Evolutionary conservation across 164 flowering plant species (phyloP).

Genomic region (Paratinospora sagittata): DNA sequence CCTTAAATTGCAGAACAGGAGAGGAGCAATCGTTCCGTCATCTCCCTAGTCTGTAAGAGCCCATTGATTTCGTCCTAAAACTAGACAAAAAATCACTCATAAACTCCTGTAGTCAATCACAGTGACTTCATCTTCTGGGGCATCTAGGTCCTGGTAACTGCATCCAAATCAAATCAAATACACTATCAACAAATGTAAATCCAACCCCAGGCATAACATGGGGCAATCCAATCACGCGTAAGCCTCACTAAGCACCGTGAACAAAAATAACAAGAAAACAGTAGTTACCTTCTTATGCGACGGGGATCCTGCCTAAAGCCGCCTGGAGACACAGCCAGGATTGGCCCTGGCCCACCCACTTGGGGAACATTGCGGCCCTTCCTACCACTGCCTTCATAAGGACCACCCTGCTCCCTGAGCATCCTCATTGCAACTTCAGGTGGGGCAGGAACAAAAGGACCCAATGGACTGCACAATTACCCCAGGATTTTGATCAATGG

Average conservation of each 20-base stretch:
- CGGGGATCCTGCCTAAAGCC: conserved; percentile 90
- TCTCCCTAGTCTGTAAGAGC: not conserved
- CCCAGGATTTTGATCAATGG: not conserved
- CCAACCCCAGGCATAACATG: not conserved
- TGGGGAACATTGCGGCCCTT: conserved; percentile 56
- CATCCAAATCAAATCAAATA: conserved; percentile 17
- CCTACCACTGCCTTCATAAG: conserved; percentile 74
- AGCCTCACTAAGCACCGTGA: not conserved
- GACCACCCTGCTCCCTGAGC: conserved; percentile 87
- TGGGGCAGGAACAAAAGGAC: conserved; percentile 99
- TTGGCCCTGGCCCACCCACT: conserved; percentile 56
- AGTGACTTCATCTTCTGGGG: conserved; percentile 97
- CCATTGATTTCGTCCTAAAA: not conserved
- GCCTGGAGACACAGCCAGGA: conserved; percentile 55
- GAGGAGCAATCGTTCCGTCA: not conserved
- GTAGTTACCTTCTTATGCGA: conserved; percentile 67
- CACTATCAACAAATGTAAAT: not conserved
- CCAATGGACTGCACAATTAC: conserved; percentile 67
- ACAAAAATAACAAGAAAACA: not conserved
- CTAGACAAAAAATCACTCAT: conserved; percentile 15
- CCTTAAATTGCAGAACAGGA: not conserved
- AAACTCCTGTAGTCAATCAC: conserved; percentile 96
- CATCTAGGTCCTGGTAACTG: conserved; percentile 97
- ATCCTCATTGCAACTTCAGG: conserved; percentile 98
- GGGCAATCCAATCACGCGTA: too few relatives aligned